Base-by-base conservation (phyloP, 495 filamentous ascomycete species). In the Podospora appendiculata region DNA sequence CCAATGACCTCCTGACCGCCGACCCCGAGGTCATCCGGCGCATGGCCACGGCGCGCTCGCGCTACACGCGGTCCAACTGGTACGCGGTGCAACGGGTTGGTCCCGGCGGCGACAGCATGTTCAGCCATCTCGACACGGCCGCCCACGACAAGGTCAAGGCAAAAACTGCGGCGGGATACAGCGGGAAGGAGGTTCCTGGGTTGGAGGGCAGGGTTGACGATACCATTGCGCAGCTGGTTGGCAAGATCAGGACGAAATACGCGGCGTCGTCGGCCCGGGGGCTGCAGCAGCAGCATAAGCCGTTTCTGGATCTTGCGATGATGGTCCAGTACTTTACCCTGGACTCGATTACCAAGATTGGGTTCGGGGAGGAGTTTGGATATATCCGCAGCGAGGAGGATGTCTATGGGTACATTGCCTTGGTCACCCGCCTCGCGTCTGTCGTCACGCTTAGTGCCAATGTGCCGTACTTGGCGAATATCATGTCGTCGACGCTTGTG, bases 361-460 rank as follows among this genome's bases (percentile, higher is more conserved):
- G 83, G 58, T 77, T 74, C 48, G 61, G 85, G 52, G 45, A 84
- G 52, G 55, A 72, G 55, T 73, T 81, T 68, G 67, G 75, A 42
- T 73, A 75, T 62, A 51, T 78, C n/a, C 55, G 39, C 6, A 54
- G 48, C 16, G 75, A 83, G 47, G 50, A 51, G 2, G 80, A 85
- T 56, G 58, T 74, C 13, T 68, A 73, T 49, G 70, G 18, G 14
- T 45, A 25, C 7, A 25, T 45, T 11, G 9, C 9, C 16, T 25
- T 45, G 42, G 12, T 8, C 4, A 11, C 9, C 1, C 14, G 19
- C 1, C 16, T 45, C 9, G 42, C 16, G 42, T 17, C 42, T 1
- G 12, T 17, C 3, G 25, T 45, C 6, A 25, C 18, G 16, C 17
- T 25, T 8, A 3, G 14, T 2, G 16, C 42, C 6, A 25, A 17